A percentile compares a stretch with the other conserved stretches of the same genome.
Evolutionary conservation across 1,139 yeast species (phyloP).

Genomic region (Taphrina deformans): DNA sequence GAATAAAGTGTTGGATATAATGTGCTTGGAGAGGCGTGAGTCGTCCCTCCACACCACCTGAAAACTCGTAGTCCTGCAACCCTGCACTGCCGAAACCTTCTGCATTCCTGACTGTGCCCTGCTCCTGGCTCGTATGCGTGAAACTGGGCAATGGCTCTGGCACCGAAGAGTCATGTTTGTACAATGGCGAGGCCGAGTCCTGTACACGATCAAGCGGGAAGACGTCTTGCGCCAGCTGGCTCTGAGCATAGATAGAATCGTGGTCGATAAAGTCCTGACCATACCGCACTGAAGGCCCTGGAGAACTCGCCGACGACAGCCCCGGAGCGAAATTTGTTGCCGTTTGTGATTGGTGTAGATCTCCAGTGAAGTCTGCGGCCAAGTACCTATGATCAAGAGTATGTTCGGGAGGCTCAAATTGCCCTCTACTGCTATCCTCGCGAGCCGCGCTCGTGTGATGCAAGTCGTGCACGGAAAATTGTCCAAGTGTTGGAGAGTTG

Average conservation of each 20-base stretch:
- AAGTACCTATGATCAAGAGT: neutral
- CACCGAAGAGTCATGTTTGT: neutral
- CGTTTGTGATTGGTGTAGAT: neutral
- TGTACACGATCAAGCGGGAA: neutral
- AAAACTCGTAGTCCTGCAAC: neutral
- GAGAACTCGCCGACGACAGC: neutral
- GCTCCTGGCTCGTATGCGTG: neutral
- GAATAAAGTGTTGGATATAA: constrained; percentile 1
- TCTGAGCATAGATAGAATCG: neutral
- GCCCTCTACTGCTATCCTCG: neutral
- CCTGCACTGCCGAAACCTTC: neutral
- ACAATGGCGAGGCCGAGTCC: neutral
- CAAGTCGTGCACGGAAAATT: neutral
- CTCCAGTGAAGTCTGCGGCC: neutral
- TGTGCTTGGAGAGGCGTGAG: neutral
- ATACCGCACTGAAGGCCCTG: neutral
- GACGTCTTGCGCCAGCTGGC: neutral
- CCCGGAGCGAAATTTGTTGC: neutral
- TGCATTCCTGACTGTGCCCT: neutral
- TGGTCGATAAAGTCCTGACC: neutral
- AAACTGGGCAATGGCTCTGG: neutral
- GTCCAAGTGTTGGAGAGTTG: neutral
- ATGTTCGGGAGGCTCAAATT: neutral
- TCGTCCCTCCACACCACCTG: neutral
- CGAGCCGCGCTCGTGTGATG: neutral